A percentile compares a stretch with the other conserved stretches of the same genome.
Evolutionary conservation across 169 alveolate genomes (phyloP).

Genomic region (Plasmodium sp.): DNA sequence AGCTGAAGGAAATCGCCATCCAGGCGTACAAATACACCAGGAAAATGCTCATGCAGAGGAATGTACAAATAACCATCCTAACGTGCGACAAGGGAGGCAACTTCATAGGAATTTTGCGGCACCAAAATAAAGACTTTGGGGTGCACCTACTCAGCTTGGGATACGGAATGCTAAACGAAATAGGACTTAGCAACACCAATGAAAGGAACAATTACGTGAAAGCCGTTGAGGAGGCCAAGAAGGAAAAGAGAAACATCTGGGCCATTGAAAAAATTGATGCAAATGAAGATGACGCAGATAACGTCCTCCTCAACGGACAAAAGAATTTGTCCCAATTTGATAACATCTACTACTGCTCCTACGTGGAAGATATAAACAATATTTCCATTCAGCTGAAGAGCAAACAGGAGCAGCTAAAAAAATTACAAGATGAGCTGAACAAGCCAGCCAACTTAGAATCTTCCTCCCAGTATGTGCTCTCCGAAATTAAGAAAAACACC

Average conservation of each 20-base stretch:
- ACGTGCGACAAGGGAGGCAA: constrained; percentile 75
- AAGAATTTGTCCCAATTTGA: constrained; percentile 30
- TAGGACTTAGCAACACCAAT: constrained; percentile 52
- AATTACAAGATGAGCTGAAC: constrained; percentile 56
- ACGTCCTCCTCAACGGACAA: neutral
- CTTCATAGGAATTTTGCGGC: constrained; percentile 44
- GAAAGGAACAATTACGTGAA: constrained; percentile 55
- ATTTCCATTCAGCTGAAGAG: constrained; percentile 55
- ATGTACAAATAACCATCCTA: constrained; percentile 46
- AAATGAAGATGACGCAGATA: neutral
- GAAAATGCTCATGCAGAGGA: constrained; percentile 61
- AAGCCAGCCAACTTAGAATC: constrained; percentile 8
- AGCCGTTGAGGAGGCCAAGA: constrained; percentile 74
- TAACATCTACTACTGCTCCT: constrained; percentile 61
- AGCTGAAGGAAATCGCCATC: constrained; percentile 47
- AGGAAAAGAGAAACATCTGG: constrained; percentile 66
- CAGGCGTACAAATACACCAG: constrained; percentile 69
- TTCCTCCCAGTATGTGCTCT: neutral
- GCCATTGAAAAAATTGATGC: constrained; percentile 9
- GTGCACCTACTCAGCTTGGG: constrained; percentile 44
- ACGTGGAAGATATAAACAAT: constrained; percentile 59
- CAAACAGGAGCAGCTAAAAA: constrained; percentile 50
- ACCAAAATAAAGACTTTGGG: constrained; percentile 55
- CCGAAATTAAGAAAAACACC: constrained; percentile 43
- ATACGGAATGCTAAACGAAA: constrained; percentile 48